Percentiles rank a stretch among this genome's conserved stretches.
phyloP scores from a whole-genome alignment of 2,329 filamentous ascomycete genomes.

The Colletotrichum tropicale region DNA sequence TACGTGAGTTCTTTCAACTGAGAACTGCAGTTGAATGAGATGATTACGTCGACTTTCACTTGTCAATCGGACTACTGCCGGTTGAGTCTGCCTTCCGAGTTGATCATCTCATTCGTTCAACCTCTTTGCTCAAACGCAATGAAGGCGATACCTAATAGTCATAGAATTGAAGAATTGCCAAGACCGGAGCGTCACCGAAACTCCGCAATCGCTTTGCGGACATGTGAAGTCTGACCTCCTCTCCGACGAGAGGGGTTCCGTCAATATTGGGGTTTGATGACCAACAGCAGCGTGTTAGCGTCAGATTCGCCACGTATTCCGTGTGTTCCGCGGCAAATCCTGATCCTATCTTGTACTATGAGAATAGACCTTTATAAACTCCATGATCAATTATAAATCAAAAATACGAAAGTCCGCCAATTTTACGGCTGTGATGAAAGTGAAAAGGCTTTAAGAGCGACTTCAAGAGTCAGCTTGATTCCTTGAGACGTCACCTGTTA shows the following conservation, averaged over 20 bases:
- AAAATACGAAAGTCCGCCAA: not conserved
- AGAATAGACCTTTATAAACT: not conserved
- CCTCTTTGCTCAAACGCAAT: not conserved
- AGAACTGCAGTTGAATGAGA: not conserved
- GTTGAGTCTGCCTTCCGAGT: not conserved
- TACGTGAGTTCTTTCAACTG: not conserved
- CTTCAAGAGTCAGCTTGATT: not conserved
- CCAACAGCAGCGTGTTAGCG: not conserved
- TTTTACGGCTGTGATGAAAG: fast-evolving
- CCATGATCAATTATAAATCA: not conserved
- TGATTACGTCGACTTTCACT: fast-evolving
- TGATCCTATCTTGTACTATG: not conserved
- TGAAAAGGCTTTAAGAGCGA: not conserved
- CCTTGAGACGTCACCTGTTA: not conserved
- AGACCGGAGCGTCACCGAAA: not conserved
- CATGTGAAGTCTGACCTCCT: not conserved
- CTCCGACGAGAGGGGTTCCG: not conserved
- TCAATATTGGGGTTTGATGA: not conserved
- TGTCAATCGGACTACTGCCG: fast-evolving
- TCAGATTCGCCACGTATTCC: not conserved
- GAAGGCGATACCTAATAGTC: not conserved
- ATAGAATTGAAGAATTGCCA: not conserved
- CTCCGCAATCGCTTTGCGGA: not conserved
- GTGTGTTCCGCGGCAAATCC: not conserved
- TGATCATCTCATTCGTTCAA: not conserved